Evolutionary conservation across 2,329 filamentous ascomycete species (phyloP).

Genomic region (Harringtonia lauricola): DNA sequence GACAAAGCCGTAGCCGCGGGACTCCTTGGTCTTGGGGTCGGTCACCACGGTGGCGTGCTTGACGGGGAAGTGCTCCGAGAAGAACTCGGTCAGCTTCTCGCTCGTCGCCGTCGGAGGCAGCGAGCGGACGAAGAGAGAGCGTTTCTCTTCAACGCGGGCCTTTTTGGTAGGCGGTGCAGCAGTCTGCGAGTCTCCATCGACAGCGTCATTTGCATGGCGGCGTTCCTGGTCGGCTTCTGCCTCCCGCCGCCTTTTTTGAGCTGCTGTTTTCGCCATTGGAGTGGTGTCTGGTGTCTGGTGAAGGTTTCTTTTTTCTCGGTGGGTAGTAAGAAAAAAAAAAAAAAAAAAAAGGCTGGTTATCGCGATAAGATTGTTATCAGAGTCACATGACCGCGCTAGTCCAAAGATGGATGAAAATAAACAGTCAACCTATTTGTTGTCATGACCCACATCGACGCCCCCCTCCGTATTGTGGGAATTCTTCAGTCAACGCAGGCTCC

Average conservation of each 20-base stretch:
- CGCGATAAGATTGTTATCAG: slow-evolving; percentile 4
- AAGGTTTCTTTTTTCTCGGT: background rate
- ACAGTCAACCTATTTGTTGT: slow-evolving; percentile 4
- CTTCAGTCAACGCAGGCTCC: too few relatives aligned
- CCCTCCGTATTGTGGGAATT: background rate
- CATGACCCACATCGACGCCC: background rate
- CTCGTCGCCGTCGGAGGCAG: slow-evolving; percentile 69
- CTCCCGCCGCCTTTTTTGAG: slow-evolving; percentile 24
- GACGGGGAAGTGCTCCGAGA: slow-evolving; percentile 87
- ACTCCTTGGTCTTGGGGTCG: slow-evolving; percentile 76
- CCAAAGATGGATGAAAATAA: slow-evolving; percentile 11
- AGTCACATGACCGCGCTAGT: slow-evolving; percentile 10
- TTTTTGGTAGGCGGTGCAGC: slow-evolving; percentile 36
- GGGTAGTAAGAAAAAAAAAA: background rate
- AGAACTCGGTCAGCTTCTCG: slow-evolving; percentile 75
- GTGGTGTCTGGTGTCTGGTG: background rate
- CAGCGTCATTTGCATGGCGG: background rate
- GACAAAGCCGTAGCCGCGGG: slow-evolving; percentile 90
- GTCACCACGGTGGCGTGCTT: slow-evolving; percentile 92
- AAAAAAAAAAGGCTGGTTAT: slow-evolving; percentile 7
- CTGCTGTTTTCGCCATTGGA: slow-evolving; percentile 16
- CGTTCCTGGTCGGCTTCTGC: slow-evolving; percentile 18
- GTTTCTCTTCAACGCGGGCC: slow-evolving; percentile 45
- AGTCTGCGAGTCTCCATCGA: background rate
- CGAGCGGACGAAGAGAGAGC: slow-evolving; percentile 83